Conservation (phyloP, 2,329 filamentous ascomycete species). For the Aureobasidium zeae region DNA sequence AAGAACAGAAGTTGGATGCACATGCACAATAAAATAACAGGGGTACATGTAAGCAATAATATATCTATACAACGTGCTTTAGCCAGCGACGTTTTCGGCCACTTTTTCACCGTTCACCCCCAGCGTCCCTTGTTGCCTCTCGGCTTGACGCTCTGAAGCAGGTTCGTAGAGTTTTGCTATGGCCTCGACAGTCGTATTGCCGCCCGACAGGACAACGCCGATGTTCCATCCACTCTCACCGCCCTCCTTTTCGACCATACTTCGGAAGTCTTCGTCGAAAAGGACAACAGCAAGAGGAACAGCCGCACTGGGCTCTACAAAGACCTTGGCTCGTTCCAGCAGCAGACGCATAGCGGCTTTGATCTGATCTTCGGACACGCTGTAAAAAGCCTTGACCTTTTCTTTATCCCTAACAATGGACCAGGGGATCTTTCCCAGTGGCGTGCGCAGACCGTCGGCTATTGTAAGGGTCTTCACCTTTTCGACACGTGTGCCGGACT, state of each 20-base stretch:
- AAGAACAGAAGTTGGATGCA: no score
- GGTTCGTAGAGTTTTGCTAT: constrained; percentile 46
- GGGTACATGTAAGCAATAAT: no score
- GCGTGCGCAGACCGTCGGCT: constrained; percentile 80
- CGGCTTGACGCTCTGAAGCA: constrained; percentile 22
- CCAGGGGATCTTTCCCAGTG: constrained; percentile 70
- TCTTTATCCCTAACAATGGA: constrained; percentile 58
- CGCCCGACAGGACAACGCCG: constrained; percentile 53
- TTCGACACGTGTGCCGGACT: constrained; percentile 53
- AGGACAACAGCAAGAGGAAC: constrained; percentile 76
- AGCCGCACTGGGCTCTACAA: constrained; percentile 79
- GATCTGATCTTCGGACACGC: constrained; percentile 76
- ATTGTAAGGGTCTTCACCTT: constrained; percentile 69
- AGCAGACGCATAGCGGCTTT: constrained; percentile 65
- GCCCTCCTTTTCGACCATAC: constrained; percentile 58
- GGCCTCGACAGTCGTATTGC: constrained; percentile 55
- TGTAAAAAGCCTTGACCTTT: constrained; percentile 63
- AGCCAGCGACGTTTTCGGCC: constrained; percentile 41
- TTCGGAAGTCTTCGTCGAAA: constrained; percentile 75
- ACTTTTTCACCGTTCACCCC: constrained; percentile 33
- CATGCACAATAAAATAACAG: no score
- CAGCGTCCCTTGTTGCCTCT: constrained; percentile 34
- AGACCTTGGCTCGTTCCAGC: constrained; percentile 78
- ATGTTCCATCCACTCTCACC: constrained; percentile 67
- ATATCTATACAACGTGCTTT: no score